Evolutionary conservation across 129 eudicot genomes (phyloP), one percentile per base, ranked within the genome.

Genomic region (Logfia minima): DNA sequence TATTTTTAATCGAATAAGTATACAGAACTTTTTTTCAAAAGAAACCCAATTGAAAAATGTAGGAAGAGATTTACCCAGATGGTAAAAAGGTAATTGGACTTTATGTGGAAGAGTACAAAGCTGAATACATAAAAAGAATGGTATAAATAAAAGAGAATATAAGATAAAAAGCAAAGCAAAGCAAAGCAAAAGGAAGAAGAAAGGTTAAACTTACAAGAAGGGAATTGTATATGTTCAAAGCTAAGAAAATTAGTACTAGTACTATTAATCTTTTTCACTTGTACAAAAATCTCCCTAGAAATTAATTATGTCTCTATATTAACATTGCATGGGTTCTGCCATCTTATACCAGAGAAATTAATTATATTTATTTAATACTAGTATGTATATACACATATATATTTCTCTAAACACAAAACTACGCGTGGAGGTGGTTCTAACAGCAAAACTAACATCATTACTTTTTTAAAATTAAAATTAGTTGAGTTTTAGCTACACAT

Each of bases 131-230:
- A 14, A 45, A 41, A 45, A 13, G 53, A 8, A 45, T 4, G 53
- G 53, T 45, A 45, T 11, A 45, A 13, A 68, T 80, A 59, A 52
- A 34, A n/a, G 31, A 66, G 80, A 77, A 65, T 53, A 56, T 77
- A 68, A 62, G 70, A 66, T 24, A 23, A 73, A 58, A 45, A 39
- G 24, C 37, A 28, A 79, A 39, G 66, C 51, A 58, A 45, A 39
- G 24, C 37, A 28, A 79, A 39, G 66, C 51, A 53, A 65, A 77
- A 68, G 59, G 75, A 76, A 64, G 51, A 65, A 71, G 70, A 74
- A 82, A 58, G 80, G 34, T 69, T 62, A 84, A 79, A 81, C 93
- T 88, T 88, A 88, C 88, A 86, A 81, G 83, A 86, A 80, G 85
- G 84, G 84, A 79, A 90, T 90, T 82, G 71, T 77, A 80, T 84